Percentiles rank a stretch among this genome's conserved stretches.
Evolutionary conservation across 768 basidiomycete species (phyloP).

Genomic region (Kwoniella europaea): DNA sequence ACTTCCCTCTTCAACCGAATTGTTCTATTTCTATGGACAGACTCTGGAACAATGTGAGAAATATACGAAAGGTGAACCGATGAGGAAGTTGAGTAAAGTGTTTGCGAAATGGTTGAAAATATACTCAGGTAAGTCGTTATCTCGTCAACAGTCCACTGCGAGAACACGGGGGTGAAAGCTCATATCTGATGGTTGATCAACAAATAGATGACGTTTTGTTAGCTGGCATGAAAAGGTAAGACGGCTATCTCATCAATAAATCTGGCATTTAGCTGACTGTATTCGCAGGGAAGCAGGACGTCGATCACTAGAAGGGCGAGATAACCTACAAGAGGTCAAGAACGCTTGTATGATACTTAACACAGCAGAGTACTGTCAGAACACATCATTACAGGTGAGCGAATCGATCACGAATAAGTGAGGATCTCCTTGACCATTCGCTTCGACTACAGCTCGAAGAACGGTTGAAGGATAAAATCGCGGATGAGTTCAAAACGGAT

Average conservation of each 20-base stretch:
- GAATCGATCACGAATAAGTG: not conserved
- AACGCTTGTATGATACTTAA: slow-evolving; percentile 90
- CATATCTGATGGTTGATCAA: slow-evolving; percentile 18
- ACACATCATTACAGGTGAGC: slow-evolving; percentile 80
- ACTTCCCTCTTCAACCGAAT: slow-evolving; percentile 88
- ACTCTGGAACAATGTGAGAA: slow-evolving; percentile 92
- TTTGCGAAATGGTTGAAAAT: slow-evolving; percentile 93
- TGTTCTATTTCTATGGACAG: slow-evolving; percentile 97
- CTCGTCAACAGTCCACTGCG: not conserved
- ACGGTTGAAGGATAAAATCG: slow-evolving; percentile 80
- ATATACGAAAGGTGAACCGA: slow-evolving; percentile 78
- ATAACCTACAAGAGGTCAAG: slow-evolving; percentile 74
- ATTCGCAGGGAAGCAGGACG: slow-evolving; percentile 59
- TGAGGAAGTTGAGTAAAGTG: slow-evolving; percentile 78
- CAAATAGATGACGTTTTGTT: slow-evolving; percentile 80
- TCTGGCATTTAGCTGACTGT: not conserved
- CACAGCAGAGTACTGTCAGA: slow-evolving; percentile 96
- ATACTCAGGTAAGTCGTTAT: slow-evolving; percentile 73
- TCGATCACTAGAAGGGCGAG: slow-evolving; percentile 77
- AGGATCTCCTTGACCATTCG: not conserved
- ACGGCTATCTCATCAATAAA: not conserved
- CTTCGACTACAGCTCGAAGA: slow-evolving; percentile 75
- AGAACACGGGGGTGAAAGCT: slow-evolving; percentile 7
- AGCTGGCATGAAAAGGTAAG: slow-evolving; percentile 73
- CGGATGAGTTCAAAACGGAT: slow-evolving; percentile 74